phyloP scores from a whole-genome alignment of 345 rosid genomes.

The Passiflora organensis region DNA sequence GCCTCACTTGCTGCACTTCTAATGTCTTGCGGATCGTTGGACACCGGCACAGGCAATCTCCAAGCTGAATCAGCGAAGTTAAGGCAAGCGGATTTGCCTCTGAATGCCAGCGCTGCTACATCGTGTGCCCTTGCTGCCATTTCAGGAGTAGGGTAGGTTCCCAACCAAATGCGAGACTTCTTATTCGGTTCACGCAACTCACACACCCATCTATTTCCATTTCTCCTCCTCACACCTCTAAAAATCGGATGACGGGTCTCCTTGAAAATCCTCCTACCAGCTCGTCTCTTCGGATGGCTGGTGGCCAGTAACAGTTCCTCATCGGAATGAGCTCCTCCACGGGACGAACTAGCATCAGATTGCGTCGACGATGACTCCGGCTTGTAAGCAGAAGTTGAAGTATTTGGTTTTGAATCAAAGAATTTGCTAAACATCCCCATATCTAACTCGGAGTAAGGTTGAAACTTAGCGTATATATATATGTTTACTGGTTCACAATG shows the following conservation, averaged over 20 bases:
- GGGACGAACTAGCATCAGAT: neutral
- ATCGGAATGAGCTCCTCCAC: slow-evolving; percentile 12
- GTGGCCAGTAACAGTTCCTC: slow-evolving; percentile 12
- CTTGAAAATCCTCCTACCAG: slow-evolving; percentile 47
- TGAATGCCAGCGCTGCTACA: slow-evolving; percentile 59
- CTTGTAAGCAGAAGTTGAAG: neutral
- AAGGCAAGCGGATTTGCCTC: slow-evolving; percentile 62
- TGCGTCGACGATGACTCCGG: neutral
- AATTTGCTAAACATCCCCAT: neutral
- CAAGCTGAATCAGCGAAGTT: slow-evolving; percentile 69
- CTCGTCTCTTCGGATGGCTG: slow-evolving; percentile 16
- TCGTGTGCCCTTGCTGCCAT: slow-evolving; percentile 87
- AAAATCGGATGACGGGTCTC: slow-evolving; percentile 75
- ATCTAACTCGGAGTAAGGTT: too few species aligned
- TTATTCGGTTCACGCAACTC: slow-evolving; percentile 57
- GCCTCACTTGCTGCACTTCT: slow-evolving; percentile 46
- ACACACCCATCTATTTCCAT: slow-evolving; percentile 66
- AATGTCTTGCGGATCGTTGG: slow-evolving; percentile 37
- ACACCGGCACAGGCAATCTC: slow-evolving; percentile 52
- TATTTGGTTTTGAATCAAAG: slow-evolving; percentile 4
- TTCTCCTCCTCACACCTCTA: slow-evolving; percentile 56
- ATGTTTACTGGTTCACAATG: too few species aligned
- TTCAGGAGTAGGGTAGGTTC: slow-evolving; percentile 66
- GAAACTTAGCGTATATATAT: too few species aligned
- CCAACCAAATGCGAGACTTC: slow-evolving; percentile 66